Base-by-base conservation (phyloP, 768 basidiomycete species). In the Calocera cornea region DNA sequence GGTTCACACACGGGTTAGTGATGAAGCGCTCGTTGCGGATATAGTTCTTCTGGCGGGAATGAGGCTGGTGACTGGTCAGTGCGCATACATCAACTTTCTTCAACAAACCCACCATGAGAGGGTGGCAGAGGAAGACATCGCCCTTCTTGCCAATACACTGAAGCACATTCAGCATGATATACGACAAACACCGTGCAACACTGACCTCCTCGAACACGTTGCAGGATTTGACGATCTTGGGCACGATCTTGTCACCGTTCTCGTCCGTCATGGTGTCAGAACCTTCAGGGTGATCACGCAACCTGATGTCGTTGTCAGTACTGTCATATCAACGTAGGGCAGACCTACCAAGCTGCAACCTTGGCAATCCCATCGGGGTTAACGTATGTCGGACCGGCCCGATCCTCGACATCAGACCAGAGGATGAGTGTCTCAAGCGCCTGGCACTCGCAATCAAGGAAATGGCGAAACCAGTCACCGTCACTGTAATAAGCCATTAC, bases 381-480 rank as follows among this genome's bases (percentile, higher is more conserved):
- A 5, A 60, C 54, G 31, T 29, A 60, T 3, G 54, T 60, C 5
- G 54, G 54, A 31, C 54, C 54, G 31, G 54, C 54, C 2, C 54
- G 54, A 5, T 27, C 54, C 54, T 60, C 54, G 19, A 60, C 54
- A 31, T 60, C 54, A 33, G 54, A 60, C 54, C 54, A 60, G 31
- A 60, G 54, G 14, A 60, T 33, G 5, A 60, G 31, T 5, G 54
- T 60, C 31, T 60, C 54, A 10, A 60, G 54, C 8, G 54, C 54
- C 54, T 60, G 54, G 31, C 54, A 60, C 19, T 60, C 54, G 54
- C 27, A 29, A 27, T 60, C 54, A 5, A 60, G 31, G 54, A 60
- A 60, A 60, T 60, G 54, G 11, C 54, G 54, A 27, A 60, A 60
- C 54, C 54, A 60, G 54, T 60, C 54, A 16, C 54, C 54, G 31